A percentile compares a stretch with the other conserved stretches of the same genome.
phyloP scores from a whole-genome alignment of 352 stramenopile genomes.

The Pilasporangium apinafurcum region DNA sequence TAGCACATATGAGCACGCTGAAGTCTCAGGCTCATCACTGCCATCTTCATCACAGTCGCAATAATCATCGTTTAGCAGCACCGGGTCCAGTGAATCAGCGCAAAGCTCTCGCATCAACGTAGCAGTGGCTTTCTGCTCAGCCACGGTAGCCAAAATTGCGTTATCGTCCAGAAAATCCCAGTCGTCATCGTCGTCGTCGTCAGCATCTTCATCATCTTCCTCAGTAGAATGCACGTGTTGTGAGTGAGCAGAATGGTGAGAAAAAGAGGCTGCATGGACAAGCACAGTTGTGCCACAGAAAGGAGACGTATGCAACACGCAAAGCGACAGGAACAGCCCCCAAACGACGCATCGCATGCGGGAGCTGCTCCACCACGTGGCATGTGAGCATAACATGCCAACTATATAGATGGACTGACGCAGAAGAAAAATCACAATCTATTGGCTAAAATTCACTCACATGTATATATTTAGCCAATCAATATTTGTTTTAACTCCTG shows the following conservation, averaged over 20 bases:
- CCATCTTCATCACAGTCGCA: conserved; percentile 92
- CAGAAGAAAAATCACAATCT: too few relatives aligned
- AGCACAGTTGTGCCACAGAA: too few relatives aligned
- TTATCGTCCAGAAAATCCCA: conserved; percentile 65
- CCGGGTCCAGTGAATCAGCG: conserved; percentile 20
- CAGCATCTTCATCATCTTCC: conserved; percentile 29
- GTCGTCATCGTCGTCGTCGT: conserved; percentile 35
- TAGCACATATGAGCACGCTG: conserved; percentile 54
- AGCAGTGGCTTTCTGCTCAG: conserved; percentile 4
- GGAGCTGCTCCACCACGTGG: too few relatives aligned
- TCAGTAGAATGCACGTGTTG: neutral
- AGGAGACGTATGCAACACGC: conserved; percentile 4
- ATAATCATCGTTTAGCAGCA: conserved; percentile 88
- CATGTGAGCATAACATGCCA: too few relatives aligned
- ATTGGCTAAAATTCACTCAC: too few relatives aligned
- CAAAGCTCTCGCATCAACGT: conserved; percentile 14
- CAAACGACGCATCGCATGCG: too few relatives aligned
- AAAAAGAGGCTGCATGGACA: neutral
- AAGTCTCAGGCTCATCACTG: conserved; percentile 86
- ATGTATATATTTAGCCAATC: too few relatives aligned
- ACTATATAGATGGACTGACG: too few relatives aligned
- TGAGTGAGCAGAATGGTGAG: neutral
- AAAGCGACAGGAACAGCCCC: too few relatives aligned
- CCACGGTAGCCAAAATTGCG: conserved; percentile 19
- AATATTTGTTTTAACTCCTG: too few relatives aligned